Conservation (phyloP, 2,329 filamentous ascomycete species). For the Phialophora chinensis region DNA sequence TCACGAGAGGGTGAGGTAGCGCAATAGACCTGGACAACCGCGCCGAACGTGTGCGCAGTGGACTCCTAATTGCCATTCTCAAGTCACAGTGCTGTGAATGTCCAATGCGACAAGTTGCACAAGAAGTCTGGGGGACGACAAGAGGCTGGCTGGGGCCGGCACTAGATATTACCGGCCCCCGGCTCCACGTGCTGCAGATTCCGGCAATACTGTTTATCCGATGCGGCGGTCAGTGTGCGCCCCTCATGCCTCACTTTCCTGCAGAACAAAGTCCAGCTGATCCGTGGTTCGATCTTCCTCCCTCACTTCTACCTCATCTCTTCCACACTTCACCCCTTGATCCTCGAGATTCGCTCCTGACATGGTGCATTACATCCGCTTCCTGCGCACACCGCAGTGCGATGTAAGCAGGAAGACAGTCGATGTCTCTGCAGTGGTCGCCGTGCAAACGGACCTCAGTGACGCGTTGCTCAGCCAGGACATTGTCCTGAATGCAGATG, state of each 20-base stretch:
- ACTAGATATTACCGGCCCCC: not conserved
- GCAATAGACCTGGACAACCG: slow-evolving; percentile 4
- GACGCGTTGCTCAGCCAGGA: slow-evolving; percentile 65
- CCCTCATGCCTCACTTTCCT: slow-evolving; percentile 20
- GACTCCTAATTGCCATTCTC: slow-evolving; percentile 33
- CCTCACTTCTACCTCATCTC: slow-evolving; percentile 9
- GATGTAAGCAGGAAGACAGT: slow-evolving; percentile 52
- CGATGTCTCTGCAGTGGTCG: slow-evolving; percentile 60
- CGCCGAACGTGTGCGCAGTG: slow-evolving; percentile 27
- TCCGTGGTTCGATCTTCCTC: not conserved
- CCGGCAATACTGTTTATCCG: slow-evolving; percentile 18
- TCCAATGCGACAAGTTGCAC: not conserved
- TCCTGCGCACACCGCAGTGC: slow-evolving; percentile 66
- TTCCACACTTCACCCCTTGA: slow-evolving; percentile 9
- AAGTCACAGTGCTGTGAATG: slow-evolving; percentile 2
- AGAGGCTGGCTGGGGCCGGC: slow-evolving; percentile 5
- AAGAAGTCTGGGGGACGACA: slow-evolving; percentile 12
- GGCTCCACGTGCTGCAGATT: not conserved
- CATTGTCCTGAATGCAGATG: slow-evolving; percentile 45
- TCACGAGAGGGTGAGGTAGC: slow-evolving; percentile 3
- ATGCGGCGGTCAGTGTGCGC: not conserved
- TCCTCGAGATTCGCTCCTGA: slow-evolving; percentile 2
- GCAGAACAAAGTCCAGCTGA: slow-evolving; percentile 19
- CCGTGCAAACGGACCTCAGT: slow-evolving; percentile 72
- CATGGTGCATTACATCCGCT: slow-evolving; percentile 69